Base-by-base conservation (phyloP, 305 asterid species). In the Fraxinus ornus region DNA sequence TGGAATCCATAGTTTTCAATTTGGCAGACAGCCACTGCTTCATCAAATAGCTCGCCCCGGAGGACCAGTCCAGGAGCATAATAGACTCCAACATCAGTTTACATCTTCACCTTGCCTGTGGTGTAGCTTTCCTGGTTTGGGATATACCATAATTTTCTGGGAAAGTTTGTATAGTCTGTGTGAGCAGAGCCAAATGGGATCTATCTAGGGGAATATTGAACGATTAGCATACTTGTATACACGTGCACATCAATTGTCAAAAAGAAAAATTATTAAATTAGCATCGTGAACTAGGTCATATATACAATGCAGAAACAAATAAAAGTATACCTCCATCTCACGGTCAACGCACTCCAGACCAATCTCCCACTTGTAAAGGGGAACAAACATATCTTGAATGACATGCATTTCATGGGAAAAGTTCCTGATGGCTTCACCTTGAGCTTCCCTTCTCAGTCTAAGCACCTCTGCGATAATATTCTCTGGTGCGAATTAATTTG, bases 381-480 rank as follows among this genome's bases (percentile, higher is more conserved):
- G 98, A 75, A 95, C 97, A 36, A 95, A 98, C 97, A 95, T 84
- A 86, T 93, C 98, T 86, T 95, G 97, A 87, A 92, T 93, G 85
- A 95, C 98, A 76, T 93, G 98, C 96, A 92, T 92, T 83, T 93
- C 97, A 83, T 95, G 98, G 88, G 92, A 95, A 82, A 91, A 93
- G 86, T 92, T 92, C 82, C 98, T 86, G 9, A 93, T 88, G 66
- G 97, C 93, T 57, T 93, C 97, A 70, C 97, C 98, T 80, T 95
- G 77, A 95, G 98, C 85, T 95, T 95, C 36, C 98, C 97, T 86
- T 95, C 98, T 98, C 98, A 95, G 80, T 95, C 93, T 86, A 95
- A 86, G 90, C 93, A 91, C 78, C 98, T 83, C 98, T 89, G 89
- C 93, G 98, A 88, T 92, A 95, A 81, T 90, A 93, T 35, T 95